Percentiles rank a stretch among this genome's conserved stretches.
These are phyloP conservation scores for Boechera stricta DNA, from an alignment of 345 rosid genomes.

Conservation along the genomic window DNA sequence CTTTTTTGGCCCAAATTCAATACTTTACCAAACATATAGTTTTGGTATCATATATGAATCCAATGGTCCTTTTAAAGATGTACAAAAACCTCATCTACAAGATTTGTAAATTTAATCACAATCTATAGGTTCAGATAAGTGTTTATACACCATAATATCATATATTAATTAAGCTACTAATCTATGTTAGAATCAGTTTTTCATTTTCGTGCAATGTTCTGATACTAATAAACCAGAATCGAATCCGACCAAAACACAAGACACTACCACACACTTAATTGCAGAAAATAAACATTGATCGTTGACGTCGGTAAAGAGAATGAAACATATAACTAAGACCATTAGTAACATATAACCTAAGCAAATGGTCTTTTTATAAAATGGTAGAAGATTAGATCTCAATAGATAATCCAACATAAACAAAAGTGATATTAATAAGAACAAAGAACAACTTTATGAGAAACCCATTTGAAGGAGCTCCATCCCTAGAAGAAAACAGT, in stretches of 20 bases:
- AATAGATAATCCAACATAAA: constrained; percentile 10
- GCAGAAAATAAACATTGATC: neutral
- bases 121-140: too few species aligned
- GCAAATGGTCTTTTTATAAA: too few species aligned
- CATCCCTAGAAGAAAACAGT: constrained; percentile 77
- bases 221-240: neutral
- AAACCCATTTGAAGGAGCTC: neutral
- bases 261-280: neutral
- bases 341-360: neutral
- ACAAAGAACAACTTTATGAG: constrained; percentile 21
- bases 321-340: neutral
- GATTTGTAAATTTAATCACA: neutral
- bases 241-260: neutral
- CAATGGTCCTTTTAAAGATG: neutral
- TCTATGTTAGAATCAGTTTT: neutral
- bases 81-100: neutral
- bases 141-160: too few species aligned
- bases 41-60: constrained; percentile 36
- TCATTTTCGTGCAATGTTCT: neutral
- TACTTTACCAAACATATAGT: constrained; percentile 35
- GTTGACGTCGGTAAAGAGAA: neutral
- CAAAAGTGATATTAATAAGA: neutral
- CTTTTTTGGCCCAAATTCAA: constrained; percentile 27
- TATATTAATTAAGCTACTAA: too few species aligned
- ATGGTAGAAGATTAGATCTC: neutral